Evolutionary conservation across 1,284 basidiomycete genomes (phyloP).

Genomic region (Apiotrichum veenhuisii): DNA sequence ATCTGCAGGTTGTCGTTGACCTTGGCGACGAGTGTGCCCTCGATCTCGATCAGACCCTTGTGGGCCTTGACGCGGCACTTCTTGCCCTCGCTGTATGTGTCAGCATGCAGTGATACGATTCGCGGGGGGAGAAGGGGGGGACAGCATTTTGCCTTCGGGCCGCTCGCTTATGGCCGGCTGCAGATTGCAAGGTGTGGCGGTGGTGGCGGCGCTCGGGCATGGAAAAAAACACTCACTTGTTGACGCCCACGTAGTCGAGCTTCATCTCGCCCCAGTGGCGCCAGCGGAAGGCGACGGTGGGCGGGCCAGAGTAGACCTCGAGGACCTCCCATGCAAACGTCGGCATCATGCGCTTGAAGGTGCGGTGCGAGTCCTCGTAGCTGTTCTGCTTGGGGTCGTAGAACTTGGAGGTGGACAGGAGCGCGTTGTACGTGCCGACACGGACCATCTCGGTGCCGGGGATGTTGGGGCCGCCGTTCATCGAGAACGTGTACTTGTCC

Average conservation of each 20-base stretch:
- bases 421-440: slow-evolving; percentile 19
- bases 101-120: no score
- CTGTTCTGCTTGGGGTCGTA: slow-evolving; percentile 16
- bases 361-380: slow-evolving; percentile 13
- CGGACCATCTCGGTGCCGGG: slow-evolving; percentile 12
- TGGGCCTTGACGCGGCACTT: slow-evolving; percentile 20
- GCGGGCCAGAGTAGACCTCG: slow-evolving; percentile 20
- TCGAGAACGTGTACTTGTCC: slow-evolving; percentile 12
- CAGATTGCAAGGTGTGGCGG: not conserved
- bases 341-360: slow-evolving; percentile 23
- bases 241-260: slow-evolving; percentile 19
- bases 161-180: not conserved
- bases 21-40: slow-evolving; percentile 14
- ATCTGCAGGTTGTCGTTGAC: slow-evolving; percentile 19
- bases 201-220: no score
- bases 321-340: slow-evolving; percentile 19
- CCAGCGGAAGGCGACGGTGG: slow-evolving; percentile 15
- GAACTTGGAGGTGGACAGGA: slow-evolving; percentile 10
- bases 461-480: slow-evolving; percentile 13
- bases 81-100: slow-evolving; percentile 9
- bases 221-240: slow-evolving; percentile 3
- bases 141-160: no score
- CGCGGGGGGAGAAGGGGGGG: no score
- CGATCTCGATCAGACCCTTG: slow-evolving; percentile 10
- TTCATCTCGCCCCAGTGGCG: slow-evolving; percentile 22